Base-by-base conservation (phyloP, 2,329 filamentous ascomycete genomes). In the Nemania bipapillata region DNA sequence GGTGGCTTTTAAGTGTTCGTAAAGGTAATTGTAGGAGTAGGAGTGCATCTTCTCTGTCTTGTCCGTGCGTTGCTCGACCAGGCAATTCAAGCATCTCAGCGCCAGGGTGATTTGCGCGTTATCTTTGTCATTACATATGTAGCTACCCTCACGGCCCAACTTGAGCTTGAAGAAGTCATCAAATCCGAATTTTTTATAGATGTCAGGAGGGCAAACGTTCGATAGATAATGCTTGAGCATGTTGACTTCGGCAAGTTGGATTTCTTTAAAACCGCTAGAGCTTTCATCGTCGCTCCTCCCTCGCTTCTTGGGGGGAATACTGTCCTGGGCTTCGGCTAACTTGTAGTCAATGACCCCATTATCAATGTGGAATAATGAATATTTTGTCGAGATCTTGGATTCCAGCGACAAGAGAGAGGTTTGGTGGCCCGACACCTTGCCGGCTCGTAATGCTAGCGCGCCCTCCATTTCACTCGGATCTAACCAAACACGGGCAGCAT, bases 191-290 rank as follows among this genome's bases (percentile, higher is more conserved):
- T 54, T 54, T 17, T 37, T 6, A 5, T 54, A 54, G n/a, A 54
- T 28, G 30, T 35, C 30, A 7, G 11, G 28, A 22, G 52, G 52
- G 30, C 52, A 54, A 54, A 54, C 22, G 11, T 22, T 54, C 17
- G 52, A 54, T 5, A 54, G 22, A 54, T 54, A 54, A n/a, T 54
- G 52, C 30, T 35, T 54, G 30, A 54, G 52, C 52, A 54, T 35
- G 17, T 22, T 35, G 7, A 54, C 11, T 37, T 54, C 52, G 24
- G 52, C 52, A 32, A 28, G 52, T 15, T 54, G 52, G n/a, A 54
- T 54, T 32, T 54, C 28, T 37, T 32, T 17, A 3, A 17, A 20
- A 28, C 30, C 52, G 52, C 4, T 30, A 20, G 17, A 20, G n/a
- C 5, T 54, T 7, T 28, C 26, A 35, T 37, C 52, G 20, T 8